Percentiles rank a stretch among this genome's conserved stretches.
These are phyloP conservation scores for Vaccinium macrocarpon DNA, from an alignment of 148 eudicot genomes.

Conservation along the genomic window DNA sequence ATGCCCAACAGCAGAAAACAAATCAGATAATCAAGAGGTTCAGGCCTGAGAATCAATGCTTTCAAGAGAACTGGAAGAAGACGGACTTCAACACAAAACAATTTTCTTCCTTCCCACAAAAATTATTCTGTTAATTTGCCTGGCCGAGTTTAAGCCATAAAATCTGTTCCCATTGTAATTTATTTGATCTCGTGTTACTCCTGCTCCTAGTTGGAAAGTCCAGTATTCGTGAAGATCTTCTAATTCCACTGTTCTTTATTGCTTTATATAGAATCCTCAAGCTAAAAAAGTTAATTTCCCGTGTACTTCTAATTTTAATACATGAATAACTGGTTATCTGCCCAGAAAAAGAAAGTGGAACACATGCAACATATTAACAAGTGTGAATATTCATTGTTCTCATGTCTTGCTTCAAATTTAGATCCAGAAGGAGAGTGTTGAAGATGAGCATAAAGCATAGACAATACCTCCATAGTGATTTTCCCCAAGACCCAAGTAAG, in stretches of 20 bases:
- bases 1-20: not conserved
- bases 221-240: not conserved
- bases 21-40: not conserved
- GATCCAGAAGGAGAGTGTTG: not conserved
- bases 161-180: not conserved
- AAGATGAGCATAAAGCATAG: not conserved
- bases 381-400: not conserved
- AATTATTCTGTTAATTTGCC: not conserved
- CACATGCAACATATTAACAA: not conserved
- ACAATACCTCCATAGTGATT: slow-evolving; percentile 64
- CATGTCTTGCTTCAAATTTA: slow-evolving; percentile 2
- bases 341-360: not conserved
- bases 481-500: slow-evolving; percentile 52
- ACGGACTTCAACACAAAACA: not conserved
- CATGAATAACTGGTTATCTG: not conserved
- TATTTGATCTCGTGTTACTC: not conserved
- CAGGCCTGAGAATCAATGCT: not conserved
- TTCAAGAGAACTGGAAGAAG: slow-evolving; percentile 3
- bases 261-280: not conserved
- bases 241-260: not conserved
- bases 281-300: too few species aligned
- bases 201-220: not conserved
- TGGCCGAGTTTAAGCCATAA: not conserved
- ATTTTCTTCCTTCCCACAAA: not conserved
- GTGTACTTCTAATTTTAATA: too few species aligned